phyloP scores from a whole-genome alignment of 148 eudicot species.

The Vaccinium macrocarpon region DNA sequence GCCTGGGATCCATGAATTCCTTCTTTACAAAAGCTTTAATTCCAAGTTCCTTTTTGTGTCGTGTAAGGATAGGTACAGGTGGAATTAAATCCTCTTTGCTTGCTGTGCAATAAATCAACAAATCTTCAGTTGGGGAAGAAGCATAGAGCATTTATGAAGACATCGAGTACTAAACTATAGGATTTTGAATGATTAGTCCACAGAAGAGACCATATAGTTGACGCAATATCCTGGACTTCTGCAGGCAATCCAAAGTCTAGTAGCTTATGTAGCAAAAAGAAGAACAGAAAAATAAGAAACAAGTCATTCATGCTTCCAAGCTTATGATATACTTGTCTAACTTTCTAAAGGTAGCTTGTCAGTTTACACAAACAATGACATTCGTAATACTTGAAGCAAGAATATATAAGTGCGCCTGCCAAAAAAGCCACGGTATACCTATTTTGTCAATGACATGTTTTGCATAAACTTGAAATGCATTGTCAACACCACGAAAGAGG shows the following conservation, averaged over 20 bases:
- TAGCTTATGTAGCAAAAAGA: not conserved
- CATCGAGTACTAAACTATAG: no score
- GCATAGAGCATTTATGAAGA: not conserved
- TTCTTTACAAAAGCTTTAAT: conserved; percentile 90
- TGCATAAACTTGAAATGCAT: conserved; percentile 94
- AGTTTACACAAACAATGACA: conserved; percentile 6
- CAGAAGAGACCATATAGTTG: not conserved
- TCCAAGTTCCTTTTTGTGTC: conserved; percentile 80
- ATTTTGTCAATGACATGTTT: conserved; percentile 59
- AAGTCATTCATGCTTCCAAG: not conserved
- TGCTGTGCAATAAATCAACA: conserved; percentile 42
- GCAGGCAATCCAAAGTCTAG: not conserved
- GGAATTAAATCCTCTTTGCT: conserved; percentile 89
- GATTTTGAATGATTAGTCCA: not conserved
- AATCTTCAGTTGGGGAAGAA: conserved; percentile 14
- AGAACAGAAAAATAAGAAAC: not conserved
- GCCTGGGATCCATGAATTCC: conserved; percentile 70
- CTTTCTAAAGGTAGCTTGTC: not conserved
- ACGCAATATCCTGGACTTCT: not conserved
- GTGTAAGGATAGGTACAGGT: conserved; percentile 87
- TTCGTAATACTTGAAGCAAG: not conserved
- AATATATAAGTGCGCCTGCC: not conserved
- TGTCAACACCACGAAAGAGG: conserved; percentile 92
- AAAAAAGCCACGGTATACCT: conserved; percentile 43
- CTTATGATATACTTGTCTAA: not conserved